Base-by-base conservation (phyloP, 805 yeast genomes). In the Wickerhamomyces xylosicus region DNA sequence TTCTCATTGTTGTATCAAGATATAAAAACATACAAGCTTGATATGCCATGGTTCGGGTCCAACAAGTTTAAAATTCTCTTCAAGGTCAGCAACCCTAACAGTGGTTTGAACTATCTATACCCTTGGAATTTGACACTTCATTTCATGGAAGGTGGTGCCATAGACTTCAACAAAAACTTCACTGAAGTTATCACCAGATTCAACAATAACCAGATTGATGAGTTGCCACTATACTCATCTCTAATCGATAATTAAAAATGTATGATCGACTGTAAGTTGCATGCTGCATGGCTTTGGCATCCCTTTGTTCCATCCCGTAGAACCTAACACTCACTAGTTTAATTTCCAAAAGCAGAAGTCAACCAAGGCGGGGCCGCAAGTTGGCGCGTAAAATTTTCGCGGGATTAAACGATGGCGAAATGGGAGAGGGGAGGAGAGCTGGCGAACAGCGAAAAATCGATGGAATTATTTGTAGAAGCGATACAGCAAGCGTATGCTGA, bases 11-110 rank as follows among this genome's bases (percentile, higher is more conserved):
- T 63, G 4, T 61, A 67, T 34, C 38, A 32, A 1, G 59, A 52
- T 31, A 36, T 56, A 2, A 33, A 45, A 5, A 51, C 65, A 0
- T 67, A 66, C 46, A 57, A 60, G 38, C 47, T 71, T 36, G 62
- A 64, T 39, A 59, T 70, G 19, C 75, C 77, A 1, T 71, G 75
- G 76, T 66, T 72, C 47, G 79, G 79, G 0, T 62, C 74, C 17
- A 72, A 71, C 44, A 67, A 63, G 47, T 70, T 71, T 67, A 60
- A 60, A 44, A 61, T 69, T 31, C 36, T 61, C 20, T 69, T 72
- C 50, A 61, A 53, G 34, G 58, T 63, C 34, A 50, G 59, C 4
- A 40, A 54, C 14, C 47, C 51, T 4, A 56, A 63, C 4, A 53
- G 61, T 5, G 62, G 63, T 1, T 54, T 65, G 5, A 60, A 65